phyloP scores from a whole-genome alignment of 305 asterid genomes.

The Rubia balearica region DNA sequence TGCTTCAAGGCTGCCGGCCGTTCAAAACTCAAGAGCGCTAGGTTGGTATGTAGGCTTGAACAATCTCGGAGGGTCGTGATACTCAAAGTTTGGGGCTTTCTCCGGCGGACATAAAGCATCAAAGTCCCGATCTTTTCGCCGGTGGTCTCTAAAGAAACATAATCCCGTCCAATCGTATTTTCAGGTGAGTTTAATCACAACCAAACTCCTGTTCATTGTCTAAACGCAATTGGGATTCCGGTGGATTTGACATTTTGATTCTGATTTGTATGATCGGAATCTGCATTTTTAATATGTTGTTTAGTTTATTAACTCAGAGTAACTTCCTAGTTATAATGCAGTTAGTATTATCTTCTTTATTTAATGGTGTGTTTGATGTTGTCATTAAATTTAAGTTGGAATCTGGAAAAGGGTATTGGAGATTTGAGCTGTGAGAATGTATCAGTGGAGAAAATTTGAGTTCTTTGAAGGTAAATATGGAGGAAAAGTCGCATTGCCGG shows the following conservation, averaged over 20 bases:
- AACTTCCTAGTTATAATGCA: background rate
- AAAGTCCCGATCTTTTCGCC: background rate
- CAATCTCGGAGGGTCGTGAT: background rate
- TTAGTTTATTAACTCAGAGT: background rate
- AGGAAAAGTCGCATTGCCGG: slow-evolving; percentile 45
- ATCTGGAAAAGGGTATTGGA: background rate
- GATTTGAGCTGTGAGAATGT: slow-evolving; percentile 35
- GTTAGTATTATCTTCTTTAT: background rate
- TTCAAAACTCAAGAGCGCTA: background rate
- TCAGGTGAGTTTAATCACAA: background rate
- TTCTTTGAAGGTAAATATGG: slow-evolving; percentile 79
- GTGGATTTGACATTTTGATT: background rate
- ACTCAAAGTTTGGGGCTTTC: background rate
- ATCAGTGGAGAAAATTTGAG: slow-evolving; percentile 96
- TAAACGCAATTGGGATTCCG: background rate
- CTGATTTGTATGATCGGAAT: background rate
- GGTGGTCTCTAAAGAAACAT: background rate
- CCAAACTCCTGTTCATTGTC: background rate
- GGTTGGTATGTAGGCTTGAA: background rate
- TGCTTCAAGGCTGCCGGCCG: background rate
- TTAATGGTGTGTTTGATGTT: background rate
- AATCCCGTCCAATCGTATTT: background rate
- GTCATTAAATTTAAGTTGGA: background rate
- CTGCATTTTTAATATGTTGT: background rate
- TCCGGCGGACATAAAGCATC: background rate